phyloP scores from a whole-genome alignment of 1,139 yeast species.

The Pichia terricola region DNA sequence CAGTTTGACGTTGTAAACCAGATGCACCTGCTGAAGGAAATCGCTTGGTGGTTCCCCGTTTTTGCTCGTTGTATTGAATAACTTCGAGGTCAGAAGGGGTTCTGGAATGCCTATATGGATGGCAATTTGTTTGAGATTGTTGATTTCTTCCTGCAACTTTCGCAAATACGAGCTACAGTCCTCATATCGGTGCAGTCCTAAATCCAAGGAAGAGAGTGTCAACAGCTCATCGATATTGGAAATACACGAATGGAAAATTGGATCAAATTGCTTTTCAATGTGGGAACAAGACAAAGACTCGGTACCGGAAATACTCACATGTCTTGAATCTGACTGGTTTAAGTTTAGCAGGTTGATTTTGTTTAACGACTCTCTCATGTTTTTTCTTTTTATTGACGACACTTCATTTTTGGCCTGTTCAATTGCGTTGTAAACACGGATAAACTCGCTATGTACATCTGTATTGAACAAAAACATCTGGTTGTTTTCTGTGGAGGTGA shows the following conservation, averaged over 20 bases:
- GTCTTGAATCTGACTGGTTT: slow-evolving; percentile 5
- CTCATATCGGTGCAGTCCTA: slow-evolving; percentile 21
- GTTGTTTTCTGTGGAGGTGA: slow-evolving; percentile 29
- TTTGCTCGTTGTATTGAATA: background rate
- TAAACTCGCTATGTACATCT: slow-evolving; percentile 50
- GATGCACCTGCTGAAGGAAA: slow-evolving; percentile 7
- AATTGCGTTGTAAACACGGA: slow-evolving; percentile 48
- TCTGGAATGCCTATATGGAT: slow-evolving; percentile 6
- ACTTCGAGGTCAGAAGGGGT: slow-evolving; percentile 3
- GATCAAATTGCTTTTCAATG: slow-evolving; percentile 15
- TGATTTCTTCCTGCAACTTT: slow-evolving; percentile 39
- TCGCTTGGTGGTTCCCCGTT: background rate
- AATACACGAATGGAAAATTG: slow-evolving; percentile 7
- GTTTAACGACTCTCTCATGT: slow-evolving; percentile 34
- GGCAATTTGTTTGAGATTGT: slow-evolving; percentile 5
- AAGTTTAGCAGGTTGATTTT: slow-evolving; percentile 24
- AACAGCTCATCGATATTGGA: slow-evolving; percentile 19
- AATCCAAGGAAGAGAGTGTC: slow-evolving; percentile 19
- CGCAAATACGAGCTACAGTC: slow-evolving; percentile 34
- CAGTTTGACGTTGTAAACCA: slow-evolving; percentile 5
- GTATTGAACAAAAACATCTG: slow-evolving; percentile 56
- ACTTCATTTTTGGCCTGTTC: slow-evolving; percentile 59
- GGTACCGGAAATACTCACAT: background rate
- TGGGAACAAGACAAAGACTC: slow-evolving; percentile 23
- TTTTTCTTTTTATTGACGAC: slow-evolving; percentile 35